phyloP scores from a whole-genome alignment of 1,139 yeast species.

The Scheffersomyces stambukii region DNA sequence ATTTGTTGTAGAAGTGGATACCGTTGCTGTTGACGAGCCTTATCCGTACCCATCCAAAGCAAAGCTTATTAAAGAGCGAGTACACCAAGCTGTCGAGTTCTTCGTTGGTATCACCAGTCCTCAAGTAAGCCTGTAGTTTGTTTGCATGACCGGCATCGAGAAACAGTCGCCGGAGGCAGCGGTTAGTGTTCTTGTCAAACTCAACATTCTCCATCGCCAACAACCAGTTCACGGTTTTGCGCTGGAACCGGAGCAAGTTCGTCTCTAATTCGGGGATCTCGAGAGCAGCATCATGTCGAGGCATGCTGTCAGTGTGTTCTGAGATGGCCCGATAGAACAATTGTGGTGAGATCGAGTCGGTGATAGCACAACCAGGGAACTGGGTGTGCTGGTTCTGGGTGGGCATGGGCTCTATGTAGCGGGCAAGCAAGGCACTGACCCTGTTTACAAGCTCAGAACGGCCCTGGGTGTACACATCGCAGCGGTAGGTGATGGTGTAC shows the following conservation, averaged over 20 bases:
- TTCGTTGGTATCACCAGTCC: too few relatives aligned
- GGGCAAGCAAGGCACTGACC: too few relatives aligned
- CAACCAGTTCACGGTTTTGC: slow-evolving; percentile 63
- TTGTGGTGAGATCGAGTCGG: slow-evolving; percentile 16
- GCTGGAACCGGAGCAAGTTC: slow-evolving; percentile 53
- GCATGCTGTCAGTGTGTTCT: slow-evolving; percentile 24
- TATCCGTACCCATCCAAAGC: slow-evolving; percentile 52
- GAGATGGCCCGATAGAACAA: slow-evolving; percentile 35
- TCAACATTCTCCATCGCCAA: slow-evolving; percentile 53
- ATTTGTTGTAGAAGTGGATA: slow-evolving; percentile 44
- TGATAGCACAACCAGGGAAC: too few relatives aligned
- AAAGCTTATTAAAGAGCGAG: slow-evolving; percentile 34
- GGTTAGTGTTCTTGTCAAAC: slow-evolving; percentile 25
- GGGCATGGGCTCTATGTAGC: too few relatives aligned
- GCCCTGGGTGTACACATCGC: too few relatives aligned
- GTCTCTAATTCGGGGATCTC: slow-evolving; percentile 49
- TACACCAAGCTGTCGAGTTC: slow-evolving; percentile 1
- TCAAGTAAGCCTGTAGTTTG: too few relatives aligned
- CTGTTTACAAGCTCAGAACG: too few relatives aligned
- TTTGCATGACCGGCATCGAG: too few relatives aligned
- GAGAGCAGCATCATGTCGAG: slow-evolving; percentile 16
- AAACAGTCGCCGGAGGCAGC: too few relatives aligned
- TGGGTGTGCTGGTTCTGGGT: too few relatives aligned
- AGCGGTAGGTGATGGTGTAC: too few relatives aligned
- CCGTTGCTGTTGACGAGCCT: slow-evolving; percentile 8